A percentile compares a stretch with the other conserved stretches of the same genome.
Evolutionary conservation across 2,329 filamentous ascomycete species (phyloP).

Genomic region (Neospermospora avenae): DNA sequence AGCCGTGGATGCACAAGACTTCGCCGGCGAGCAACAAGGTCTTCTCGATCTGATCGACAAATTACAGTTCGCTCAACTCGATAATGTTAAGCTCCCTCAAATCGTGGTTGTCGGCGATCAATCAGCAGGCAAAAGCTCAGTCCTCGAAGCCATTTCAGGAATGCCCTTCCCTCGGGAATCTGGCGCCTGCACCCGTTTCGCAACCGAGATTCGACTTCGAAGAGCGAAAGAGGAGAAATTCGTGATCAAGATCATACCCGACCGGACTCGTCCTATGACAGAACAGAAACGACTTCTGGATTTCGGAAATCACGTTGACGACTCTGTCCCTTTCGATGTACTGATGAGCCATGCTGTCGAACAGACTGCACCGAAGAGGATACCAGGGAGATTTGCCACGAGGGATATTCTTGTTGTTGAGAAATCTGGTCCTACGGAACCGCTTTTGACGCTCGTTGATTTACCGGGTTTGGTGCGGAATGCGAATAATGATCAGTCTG

Average conservation of each 20-base stretch:
- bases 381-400: slow-evolving; percentile 14
- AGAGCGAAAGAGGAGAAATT: slow-evolving; percentile 13
- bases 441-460: slow-evolving; percentile 56
- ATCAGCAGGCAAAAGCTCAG: slow-evolving; percentile 33
- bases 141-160: slow-evolving; percentile 36
- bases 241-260: slow-evolving; percentile 13
- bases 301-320: slow-evolving; percentile 13
- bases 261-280: slow-evolving; percentile 9
- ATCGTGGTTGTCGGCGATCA: slow-evolving; percentile 39
- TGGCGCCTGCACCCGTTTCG: slow-evolving; percentile 42
- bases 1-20: slow-evolving; percentile 8
- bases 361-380: slow-evolving; percentile 14
- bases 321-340: slow-evolving; percentile 17
- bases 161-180: slow-evolving; percentile 39
- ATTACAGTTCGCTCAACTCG: slow-evolving; percentile 16
- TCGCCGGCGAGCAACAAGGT: slow-evolving; percentile 12
- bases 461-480: slow-evolving; percentile 55
- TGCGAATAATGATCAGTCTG: slow-evolving; percentile 23
- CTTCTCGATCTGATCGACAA: slow-evolving; percentile 18
- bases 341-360: slow-evolving; percentile 13
- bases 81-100: slow-evolving; percentile 17
- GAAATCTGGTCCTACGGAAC: slow-evolving; percentile 34
- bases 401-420: slow-evolving; percentile 21
- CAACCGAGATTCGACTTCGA: slow-evolving; percentile 42
- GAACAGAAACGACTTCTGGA: slow-evolving; percentile 9